Conservation (phyloP, 768 basidiomycete species). For the Tylopilus rubrobrunneus region DNA sequence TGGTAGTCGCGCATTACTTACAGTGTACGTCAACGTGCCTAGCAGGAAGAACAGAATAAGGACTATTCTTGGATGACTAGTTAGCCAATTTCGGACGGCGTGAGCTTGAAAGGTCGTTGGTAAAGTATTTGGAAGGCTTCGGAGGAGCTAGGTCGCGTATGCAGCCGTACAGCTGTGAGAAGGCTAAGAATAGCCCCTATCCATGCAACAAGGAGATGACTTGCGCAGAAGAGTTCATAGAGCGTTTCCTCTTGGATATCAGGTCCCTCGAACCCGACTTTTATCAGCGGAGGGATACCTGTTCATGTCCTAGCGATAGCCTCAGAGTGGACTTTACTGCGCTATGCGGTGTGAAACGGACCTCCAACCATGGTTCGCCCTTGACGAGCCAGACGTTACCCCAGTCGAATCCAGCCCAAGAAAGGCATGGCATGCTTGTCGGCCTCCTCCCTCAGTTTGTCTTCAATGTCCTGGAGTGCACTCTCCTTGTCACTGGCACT, state of each 20-base stretch:
- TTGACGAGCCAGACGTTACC: constrained; percentile 69
- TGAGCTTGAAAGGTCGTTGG: constrained; percentile 62
- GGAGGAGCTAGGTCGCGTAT: constrained; percentile 67
- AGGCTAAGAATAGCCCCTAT: background rate
- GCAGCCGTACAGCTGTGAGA: constrained; percentile 70
- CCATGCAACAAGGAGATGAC: constrained; percentile 20
- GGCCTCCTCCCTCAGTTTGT: constrained; percentile 41
- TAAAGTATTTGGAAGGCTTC: constrained; percentile 52
- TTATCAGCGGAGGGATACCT: constrained; percentile 74
- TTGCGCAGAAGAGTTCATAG: constrained; percentile 74
- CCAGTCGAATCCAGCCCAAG: constrained; percentile 52
- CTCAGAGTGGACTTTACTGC: background rate
- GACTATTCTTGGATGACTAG: too few relatives aligned
- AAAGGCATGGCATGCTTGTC: constrained; percentile 51
- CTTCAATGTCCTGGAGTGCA: constrained; percentile 47
- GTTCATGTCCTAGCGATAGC: constrained; percentile 66
- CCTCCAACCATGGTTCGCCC: constrained; percentile 81
- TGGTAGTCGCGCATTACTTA: constrained; percentile 38
- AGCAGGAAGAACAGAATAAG: too few relatives aligned
- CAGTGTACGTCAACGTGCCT: constrained; percentile 92
- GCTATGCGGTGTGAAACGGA: constrained; percentile 24
- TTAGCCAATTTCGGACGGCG: constrained; percentile 71
- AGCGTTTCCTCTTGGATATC: constrained; percentile 78
- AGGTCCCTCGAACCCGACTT: constrained; percentile 84
- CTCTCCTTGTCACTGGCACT: constrained; percentile 33